phyloP scores from a whole-genome alignment of 2,329 filamentous ascomycete genomes.

The Amylocarpus encephaloides region DNA sequence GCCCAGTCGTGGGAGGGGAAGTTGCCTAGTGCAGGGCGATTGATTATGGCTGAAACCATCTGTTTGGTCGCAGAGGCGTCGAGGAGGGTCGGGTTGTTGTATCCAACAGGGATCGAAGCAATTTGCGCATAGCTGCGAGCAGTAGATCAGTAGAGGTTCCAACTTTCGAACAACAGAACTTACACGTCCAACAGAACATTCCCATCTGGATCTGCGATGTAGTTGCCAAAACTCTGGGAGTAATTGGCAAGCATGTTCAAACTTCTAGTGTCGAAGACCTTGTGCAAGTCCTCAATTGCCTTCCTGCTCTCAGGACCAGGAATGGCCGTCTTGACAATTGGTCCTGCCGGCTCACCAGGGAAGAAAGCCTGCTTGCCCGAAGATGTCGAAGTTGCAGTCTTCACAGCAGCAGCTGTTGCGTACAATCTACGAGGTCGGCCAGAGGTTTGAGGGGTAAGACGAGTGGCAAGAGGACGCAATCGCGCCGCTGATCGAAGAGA shows the following conservation, averaged over 20 bases:
- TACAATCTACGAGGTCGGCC: constrained; percentile 17
- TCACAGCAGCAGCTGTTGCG: constrained; percentile 19
- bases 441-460: constrained; percentile 8
- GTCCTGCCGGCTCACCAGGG: constrained; percentile 28
- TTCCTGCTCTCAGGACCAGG: constrained; percentile 34
- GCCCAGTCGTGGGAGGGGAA: constrained; percentile 74
- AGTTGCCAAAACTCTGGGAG: constrained; percentile 46
- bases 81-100: constrained; percentile 68
- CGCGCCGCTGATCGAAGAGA: constrained; percentile 29
- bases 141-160: constrained; percentile 11
- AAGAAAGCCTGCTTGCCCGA: constrained; percentile 26
- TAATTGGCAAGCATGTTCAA: constrained; percentile 49
- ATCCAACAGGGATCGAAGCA: constrained; percentile 76
- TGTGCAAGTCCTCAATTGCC: constrained; percentile 38
- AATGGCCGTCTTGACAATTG: constrained; percentile 33
- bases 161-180: constrained; percentile 15
- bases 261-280: constrained; percentile 46
- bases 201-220: constrained; percentile 45
- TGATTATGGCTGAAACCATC: constrained; percentile 68
- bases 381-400: constrained; percentile 11
- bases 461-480: constrained; percentile 23
- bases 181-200: constrained; percentile 45
- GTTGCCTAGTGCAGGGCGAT: constrained; percentile 73
- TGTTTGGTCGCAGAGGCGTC: constrained; percentile 61
- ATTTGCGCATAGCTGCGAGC: constrained; percentile 66